Base-by-base conservation (phyloP, 352 stramenopile genomes). In the Aphanomyces euteiches region DNA sequence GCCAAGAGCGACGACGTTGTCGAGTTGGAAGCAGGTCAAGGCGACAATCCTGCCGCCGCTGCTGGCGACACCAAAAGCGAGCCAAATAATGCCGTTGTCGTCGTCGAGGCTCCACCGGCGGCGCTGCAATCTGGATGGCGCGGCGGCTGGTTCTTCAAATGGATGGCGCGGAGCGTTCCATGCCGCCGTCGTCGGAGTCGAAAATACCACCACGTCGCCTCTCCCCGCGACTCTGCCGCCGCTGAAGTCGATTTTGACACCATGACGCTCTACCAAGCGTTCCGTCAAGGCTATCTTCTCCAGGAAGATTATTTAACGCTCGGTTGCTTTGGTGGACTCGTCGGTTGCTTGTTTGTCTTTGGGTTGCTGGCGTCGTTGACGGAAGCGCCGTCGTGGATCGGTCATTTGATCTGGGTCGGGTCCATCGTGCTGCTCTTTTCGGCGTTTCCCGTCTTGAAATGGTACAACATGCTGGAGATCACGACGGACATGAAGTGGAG, bases 251-350 rank as follows among this genome's bases (percentile, higher is more conserved):
- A 92, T 60, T 92, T 94, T 47, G 70, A 71, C 5, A 84, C 75
- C 17, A 90, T 94, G 83, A 86, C 81, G 21, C 57, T 92, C 47
- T 92, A 90, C 57, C 66, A 92, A 19, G 86, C 86, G 0, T 92
- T 82, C 53, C 78, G 76, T 34, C 78, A 90, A 67, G 83, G 80
- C 0, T 92, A 89, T 43, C 63, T 94, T 37, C 56, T 94, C 5
- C 83, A 84, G 0, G 78, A 92, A 36, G 86, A 94, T 59, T 90
- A 94, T 66, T 76, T 82, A 39, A 92, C 85, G 38, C 73, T 94
- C 7, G 74, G 78, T 0, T 88, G 77, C 34, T 92, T 94, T 56
- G 78, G 72, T 0, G 66, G 73, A 1, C 71, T 92, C 7, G 61
- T 94, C 7, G 69, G 69, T 4, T 66, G 92, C 1, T 56, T 92